phyloP scores from a whole-genome alignment of 2,329 filamentous ascomycete species.

The Stachybotrys elegans region DNA sequence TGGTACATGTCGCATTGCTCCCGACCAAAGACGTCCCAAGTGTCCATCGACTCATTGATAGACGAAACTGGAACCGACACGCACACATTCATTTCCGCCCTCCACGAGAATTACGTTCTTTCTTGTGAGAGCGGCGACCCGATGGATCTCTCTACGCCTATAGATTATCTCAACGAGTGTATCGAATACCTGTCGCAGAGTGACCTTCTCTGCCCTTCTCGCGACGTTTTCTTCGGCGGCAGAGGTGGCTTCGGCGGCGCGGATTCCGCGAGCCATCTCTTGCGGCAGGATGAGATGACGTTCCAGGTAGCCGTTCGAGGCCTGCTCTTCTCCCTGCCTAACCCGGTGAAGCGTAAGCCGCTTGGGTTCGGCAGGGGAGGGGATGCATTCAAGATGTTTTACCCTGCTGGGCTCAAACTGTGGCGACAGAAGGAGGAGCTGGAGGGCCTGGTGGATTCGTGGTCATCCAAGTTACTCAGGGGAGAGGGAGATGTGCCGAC shows the following conservation, averaged over 20 bases:
- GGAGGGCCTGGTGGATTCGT: conserved; percentile 65
- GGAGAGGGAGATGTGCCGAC: conserved; percentile 38
- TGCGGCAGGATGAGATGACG: conserved; percentile 89
- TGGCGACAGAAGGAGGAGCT: conserved; percentile 83
- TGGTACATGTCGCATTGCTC: conserved; percentile 51
- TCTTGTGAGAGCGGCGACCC: conserved; percentile 64
- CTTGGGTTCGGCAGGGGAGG: conserved; percentile 35
- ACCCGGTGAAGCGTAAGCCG: conserved; percentile 72
- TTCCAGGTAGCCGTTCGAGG: conserved; percentile 89
- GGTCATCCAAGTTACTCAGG: conserved; percentile 57
- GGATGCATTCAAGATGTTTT: conserved; percentile 86
- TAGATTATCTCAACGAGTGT: conserved; percentile 79
- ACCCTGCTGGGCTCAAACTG: conserved; percentile 75
- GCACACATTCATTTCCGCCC: conserved; percentile 79
- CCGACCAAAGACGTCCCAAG: conserved; percentile 58
- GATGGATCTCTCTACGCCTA: conserved; percentile 52
- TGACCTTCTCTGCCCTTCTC: conserved; percentile 75
- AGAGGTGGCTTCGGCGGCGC: conserved; percentile 47
- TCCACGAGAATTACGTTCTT: conserved; percentile 89
- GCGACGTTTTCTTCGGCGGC: conserved; percentile 62
- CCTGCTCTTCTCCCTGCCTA: conserved; percentile 76
- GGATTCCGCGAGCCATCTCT: conserved; percentile 62
- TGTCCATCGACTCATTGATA: conserved; percentile 70
- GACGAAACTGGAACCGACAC: conserved; percentile 92
- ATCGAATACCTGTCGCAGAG: conserved; percentile 82